Evolutionary conservation across 306 rosid genomes (phyloP).

Genomic region (Biancaea sappan): DNA sequence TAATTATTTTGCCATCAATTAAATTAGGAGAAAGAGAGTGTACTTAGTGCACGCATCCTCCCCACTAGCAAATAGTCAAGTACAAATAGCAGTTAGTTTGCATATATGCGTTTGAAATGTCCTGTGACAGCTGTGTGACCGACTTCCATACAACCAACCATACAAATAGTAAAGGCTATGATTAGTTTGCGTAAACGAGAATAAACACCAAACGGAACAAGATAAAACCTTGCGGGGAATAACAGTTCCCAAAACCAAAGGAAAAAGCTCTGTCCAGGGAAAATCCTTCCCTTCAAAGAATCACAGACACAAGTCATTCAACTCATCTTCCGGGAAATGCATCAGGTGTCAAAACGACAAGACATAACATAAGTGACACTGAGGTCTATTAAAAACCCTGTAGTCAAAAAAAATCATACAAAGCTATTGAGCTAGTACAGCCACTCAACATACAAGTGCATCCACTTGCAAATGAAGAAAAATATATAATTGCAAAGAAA

Average conservation of each 20-base stretch:
- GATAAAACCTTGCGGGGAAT: background rate
- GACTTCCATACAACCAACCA: background rate
- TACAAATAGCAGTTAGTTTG: background rate
- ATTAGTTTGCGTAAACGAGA: background rate
- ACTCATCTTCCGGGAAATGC: too few species aligned
- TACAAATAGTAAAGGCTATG: background rate
- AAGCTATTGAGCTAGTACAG: background rate
- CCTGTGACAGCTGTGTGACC: background rate
- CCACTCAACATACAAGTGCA: background rate
- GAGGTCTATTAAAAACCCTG: background rate
- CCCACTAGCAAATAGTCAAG: background rate
- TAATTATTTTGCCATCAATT: too few species aligned
- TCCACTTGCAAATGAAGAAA: background rate
- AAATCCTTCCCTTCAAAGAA: too few species aligned
- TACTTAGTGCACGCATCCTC: too few species aligned
- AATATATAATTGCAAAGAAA: background rate
- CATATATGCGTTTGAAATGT: background rate
- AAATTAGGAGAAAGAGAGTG: background rate
- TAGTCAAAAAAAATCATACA: background rate
- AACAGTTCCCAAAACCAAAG: background rate
- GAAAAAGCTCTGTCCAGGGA: too few species aligned
- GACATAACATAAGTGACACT: background rate
- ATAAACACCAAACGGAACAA: background rate
- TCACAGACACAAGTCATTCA: too few species aligned
- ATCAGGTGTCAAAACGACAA: background rate